phyloP scores from a whole-genome alignment of 2,329 filamentous ascomycete genomes.

The Fusarium chuoi region DNA sequence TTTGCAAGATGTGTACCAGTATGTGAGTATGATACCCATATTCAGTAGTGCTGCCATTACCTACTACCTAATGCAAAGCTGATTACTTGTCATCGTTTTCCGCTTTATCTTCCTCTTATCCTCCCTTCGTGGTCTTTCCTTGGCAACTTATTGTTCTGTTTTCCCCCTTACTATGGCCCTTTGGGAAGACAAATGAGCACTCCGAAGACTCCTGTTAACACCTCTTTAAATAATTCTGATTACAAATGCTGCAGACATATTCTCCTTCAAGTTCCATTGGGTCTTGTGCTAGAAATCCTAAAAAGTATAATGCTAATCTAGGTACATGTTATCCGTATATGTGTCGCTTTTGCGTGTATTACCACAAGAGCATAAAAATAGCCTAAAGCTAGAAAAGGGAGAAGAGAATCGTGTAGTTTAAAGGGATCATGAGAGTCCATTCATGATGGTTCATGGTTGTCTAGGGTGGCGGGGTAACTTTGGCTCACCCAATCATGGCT shows the following conservation, averaged over 20 bases:
- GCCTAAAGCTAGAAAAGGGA: neutral
- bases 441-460: neutral
- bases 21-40: neutral
- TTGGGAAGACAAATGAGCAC: neutral
- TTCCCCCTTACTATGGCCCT: neutral
- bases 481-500: neutral
- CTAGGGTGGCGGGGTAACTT: slow-evolving; percentile 3
- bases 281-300: neutral
- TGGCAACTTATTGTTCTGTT: neutral
- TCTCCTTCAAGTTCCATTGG: too few species aligned
- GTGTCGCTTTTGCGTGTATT: neutral
- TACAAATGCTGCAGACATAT: too few species aligned
- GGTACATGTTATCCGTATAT: too few species aligned
- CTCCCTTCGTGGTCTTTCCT: neutral
- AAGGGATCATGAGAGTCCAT: neutral
- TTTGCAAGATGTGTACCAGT: neutral
- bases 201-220: neutral
- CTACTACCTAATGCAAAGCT: too few species aligned
- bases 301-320: neutral
- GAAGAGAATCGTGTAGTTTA: neutral
- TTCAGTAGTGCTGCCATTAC: neutral
- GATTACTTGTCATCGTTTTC: neutral
- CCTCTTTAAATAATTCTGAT: neutral
- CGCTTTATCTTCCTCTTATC: neutral
- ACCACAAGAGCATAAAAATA: neutral